Evolutionary conservation across 352 stramenopile genomes (phyloP).

Genomic region (Phytopythium cucurbitacearum): DNA sequence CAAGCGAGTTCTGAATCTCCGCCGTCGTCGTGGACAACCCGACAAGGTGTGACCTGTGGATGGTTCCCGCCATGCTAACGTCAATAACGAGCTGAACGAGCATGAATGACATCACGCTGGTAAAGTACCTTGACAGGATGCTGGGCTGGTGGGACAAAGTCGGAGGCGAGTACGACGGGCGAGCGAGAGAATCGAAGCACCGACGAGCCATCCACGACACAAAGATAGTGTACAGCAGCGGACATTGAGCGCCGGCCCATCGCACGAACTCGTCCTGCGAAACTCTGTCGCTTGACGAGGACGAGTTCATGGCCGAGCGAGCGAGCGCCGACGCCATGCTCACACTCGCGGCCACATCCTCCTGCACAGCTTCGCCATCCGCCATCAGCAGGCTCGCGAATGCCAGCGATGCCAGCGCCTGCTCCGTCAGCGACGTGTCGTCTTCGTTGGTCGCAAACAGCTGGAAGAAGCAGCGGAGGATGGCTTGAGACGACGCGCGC

Average conservation of each 20-base stretch:
- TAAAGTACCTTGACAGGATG: conserved; percentile 60
- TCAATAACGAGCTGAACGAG: no score
- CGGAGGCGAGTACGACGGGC: conserved; percentile 44
- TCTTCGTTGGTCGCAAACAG: conserved; percentile 35
- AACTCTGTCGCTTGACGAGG: conserved; percentile 2
- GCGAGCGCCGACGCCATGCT: conserved; percentile 37
- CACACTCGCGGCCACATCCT: conserved; percentile 25
- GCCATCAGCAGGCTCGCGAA: conserved; percentile 56
- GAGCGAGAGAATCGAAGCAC: conserved; percentile 44
- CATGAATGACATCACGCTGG: no score
- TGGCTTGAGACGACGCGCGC: conserved; percentile 56
- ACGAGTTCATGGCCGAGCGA: conserved; percentile 26
- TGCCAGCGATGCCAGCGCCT: conserved; percentile 39
- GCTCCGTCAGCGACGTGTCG: conserved; percentile 29
- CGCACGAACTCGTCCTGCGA: conserved; percentile 52
- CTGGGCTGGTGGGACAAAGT: conserved; percentile 53
- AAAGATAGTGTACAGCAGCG: conserved; percentile 75
- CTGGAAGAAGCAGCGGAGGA: conserved; percentile 45
- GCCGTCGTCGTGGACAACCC: conserved; percentile 51
- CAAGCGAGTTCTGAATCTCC: conserved; percentile 49
- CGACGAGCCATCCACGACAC: conserved; percentile 63
- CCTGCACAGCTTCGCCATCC: conserved; percentile 14
- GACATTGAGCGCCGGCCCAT: conserved; percentile 56
- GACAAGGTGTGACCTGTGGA: conserved; percentile 58
- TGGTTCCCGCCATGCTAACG: no score